Base-by-base conservation (phyloP, 2,329 filamentous ascomycete species). In the Talaromyces funiculosus region DNA sequence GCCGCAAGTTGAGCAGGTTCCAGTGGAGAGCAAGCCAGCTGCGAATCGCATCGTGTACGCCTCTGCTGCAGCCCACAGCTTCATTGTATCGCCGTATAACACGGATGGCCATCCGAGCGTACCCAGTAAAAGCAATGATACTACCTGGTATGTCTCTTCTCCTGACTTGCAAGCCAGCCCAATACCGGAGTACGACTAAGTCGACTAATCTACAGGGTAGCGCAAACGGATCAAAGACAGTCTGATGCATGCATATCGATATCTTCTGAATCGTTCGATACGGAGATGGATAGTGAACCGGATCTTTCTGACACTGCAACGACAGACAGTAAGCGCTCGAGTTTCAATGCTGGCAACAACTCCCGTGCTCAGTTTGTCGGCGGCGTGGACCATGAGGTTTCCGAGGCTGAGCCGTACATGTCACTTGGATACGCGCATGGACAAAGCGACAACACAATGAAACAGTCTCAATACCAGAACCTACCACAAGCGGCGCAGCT, bases 1-100 rank as follows among this genome's bases (percentile, higher is more conserved):
- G 18, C 53, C 38, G 24, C 40, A 33, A 29, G 51, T 49, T 9
- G 29, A 53, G 51, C 56, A 59, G 42, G 31, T 12, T 40, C 24
- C 22, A 31, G 10, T 33, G 20, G 56, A 55, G 5, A 53, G 33
- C 22, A 55, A 56, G 4, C 35, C 57, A 18, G 18, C 22, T 18
- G 14, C 29, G 22, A 49, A 53, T 42, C 61, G 53, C 38, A 62
- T 57, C 47, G 49, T 53, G 29, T 62, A 55, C 31, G 56, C 61
- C 20, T 62, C 61, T 40, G 51, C 61, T 20, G 61, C 61, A 29
- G 61, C 61, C 5, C 61, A 62, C 26, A 62, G 56, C 42, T 59
- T 62, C 45, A 40, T 42, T 16, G 56, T 62, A 29, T 53, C 57
- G 20, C 57, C 61, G 9, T 60, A 35, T 18, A 53, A 49, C 16